Base-by-base conservation (phyloP, 2,329 filamentous ascomycete genomes). In the Hymenoscyphus repandus region DNA sequence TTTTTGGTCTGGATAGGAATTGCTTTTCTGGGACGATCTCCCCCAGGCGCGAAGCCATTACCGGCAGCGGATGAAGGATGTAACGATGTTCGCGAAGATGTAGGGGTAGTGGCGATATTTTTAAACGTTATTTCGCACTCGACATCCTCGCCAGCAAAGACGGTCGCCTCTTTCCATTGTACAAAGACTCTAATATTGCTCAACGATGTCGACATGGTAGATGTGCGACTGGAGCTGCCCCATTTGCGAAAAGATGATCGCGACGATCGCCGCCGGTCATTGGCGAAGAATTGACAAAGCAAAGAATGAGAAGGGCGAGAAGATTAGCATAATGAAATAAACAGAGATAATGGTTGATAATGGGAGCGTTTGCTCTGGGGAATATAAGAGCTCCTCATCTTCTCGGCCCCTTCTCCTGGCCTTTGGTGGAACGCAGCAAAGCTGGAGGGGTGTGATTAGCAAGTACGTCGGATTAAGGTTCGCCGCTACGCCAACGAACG, bases 111-210 rank as follows among this genome's bases (percentile, higher is more conserved):
- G 22, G 65, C 64, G 56, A 91, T 79, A 68, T 99, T 99, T 72
- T 87, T 92, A 73, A 99, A 99, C 45, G 89, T 96, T 69, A 99
- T 95, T 60, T 85, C 90, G 72, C 93, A 97, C 72, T 91, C 88
- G 65, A 97, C 81, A 66, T 96, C 87, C 75, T 99, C 93, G 70
- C 93, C 93, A 51, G 93, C 89, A 72, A 97, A 99, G 63, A 99
- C 89, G 55, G 88, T 91, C 69, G 92, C 85, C 67, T 95, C 88
- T 69, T 90, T 86, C 88, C 92, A 99, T 73, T 86, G 85, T 69
- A 99, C 89, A 69, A 92, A 96, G 70, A 96, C 92, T 69, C 91
- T 88, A 68, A 99, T 90, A 74, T 95, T 92, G 71, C 77, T 80
- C 67, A 73, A 72, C 69, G 75, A 74, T 56, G 66, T 60, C 50